Evolutionary conservation across 1,284 basidiomycete species (phyloP), one percentile per base, ranked within the genome.

Genomic region (Caloboletus firmus): DNA sequence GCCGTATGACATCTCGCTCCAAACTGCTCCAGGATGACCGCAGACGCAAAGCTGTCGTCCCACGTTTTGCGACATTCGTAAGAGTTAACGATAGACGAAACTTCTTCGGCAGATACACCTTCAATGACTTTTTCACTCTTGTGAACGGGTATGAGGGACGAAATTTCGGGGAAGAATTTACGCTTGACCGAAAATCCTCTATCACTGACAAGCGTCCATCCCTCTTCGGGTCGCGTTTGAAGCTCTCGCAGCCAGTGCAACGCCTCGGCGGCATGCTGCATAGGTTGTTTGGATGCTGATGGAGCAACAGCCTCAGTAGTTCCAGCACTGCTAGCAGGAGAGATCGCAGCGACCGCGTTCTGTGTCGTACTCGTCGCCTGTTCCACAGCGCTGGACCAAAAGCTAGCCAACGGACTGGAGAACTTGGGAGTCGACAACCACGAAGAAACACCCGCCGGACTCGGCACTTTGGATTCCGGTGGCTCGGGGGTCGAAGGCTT

Each of bases 71-170:
- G 81, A 59, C 84, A 89, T 52, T 85, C 83, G 22, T 84, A 82
- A 53, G 89, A 85, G 7, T 82, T 80, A 22, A 95, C 77, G 13
- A 91, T 79, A 1, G 85, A 79, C 0, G 84, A 87, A 15, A 97
- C 77, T 66, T 99, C 96, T 64, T 98, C 96, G 0, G 95, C 95
- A 0, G 93, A 91, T 10, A 97, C 83, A 2, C 96, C 95, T 68
- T 98, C 91, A 45, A 99, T 89, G 56, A 99, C 93, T 71, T 94
- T 91, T 67, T 91, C 89, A 0, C 92, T 93, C 56, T 88, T 89
- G 67, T 95, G 90, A 5, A 98, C 85, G 0, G 93, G 91, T 44
- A 97, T 84, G 41, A 83, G 79, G 9, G 87, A 79, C 9, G 94
- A 97, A 15, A 98, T 83, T 50, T 90, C 85, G 3, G 87, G 78